These are phyloP conservation scores for Rhododendron ferrugineum DNA, from an alignment of 148 eudicot species.

Conservation along the genomic window DNA sequence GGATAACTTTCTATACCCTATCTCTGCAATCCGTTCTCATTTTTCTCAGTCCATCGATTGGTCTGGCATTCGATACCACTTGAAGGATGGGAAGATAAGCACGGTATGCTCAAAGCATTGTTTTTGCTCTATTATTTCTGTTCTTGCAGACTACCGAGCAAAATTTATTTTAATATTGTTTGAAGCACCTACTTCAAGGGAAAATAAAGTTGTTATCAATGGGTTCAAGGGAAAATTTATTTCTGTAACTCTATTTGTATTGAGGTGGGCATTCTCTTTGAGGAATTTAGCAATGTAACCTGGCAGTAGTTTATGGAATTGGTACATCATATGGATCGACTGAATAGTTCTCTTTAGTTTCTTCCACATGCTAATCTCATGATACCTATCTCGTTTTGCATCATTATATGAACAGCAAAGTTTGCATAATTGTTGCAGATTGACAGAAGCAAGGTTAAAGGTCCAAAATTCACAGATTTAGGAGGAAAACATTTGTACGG, in stretches of 20 bases:
- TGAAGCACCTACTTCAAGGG: not conserved
- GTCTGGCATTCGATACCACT: constrained; percentile 92
- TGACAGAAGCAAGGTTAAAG: constrained; percentile 79
- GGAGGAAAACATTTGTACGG: constrained; percentile 83
- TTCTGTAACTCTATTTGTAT: not conserved
- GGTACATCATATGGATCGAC: not conserved
- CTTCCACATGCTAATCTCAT: not conserved
- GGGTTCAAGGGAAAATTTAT: not conserved
- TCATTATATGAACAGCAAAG: not conserved
- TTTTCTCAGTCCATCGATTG: constrained; percentile 84
- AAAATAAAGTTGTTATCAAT: not conserved
- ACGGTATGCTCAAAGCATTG: constrained; percentile 37
- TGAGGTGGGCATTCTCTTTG: not conserved
- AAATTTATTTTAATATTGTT: not conserved
- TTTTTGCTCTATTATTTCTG: not conserved
- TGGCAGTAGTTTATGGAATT: not conserved
- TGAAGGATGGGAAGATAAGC: constrained; percentile 78
- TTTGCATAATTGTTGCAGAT: constrained; percentile 40
- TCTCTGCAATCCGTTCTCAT: constrained; percentile 79
- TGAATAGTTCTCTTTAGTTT: not conserved
- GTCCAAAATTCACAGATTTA: constrained; percentile 82
- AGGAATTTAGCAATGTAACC: not conserved
- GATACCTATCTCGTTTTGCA: not conserved
- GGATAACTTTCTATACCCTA: constrained; percentile 78
- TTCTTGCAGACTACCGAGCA: not conserved